phyloP scores from a whole-genome alignment of 2,329 filamentous ascomycete genomes.

The Fusarium floridanum region DNA sequence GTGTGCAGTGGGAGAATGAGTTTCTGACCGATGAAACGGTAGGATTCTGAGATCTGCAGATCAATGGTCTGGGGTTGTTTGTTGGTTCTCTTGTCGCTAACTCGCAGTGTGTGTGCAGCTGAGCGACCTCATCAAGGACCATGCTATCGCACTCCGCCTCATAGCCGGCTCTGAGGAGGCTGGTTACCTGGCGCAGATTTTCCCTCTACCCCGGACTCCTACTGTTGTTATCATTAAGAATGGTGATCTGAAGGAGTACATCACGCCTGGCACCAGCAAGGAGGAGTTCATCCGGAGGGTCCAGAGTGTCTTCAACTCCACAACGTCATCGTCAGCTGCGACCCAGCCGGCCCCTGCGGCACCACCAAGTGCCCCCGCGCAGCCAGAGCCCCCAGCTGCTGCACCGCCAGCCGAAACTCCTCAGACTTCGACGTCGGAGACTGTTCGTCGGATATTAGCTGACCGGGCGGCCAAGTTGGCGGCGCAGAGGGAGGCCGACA shows the following conservation, averaged over 20 bases:
- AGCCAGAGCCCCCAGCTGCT: slow-evolving; percentile 38
- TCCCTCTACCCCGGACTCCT: slow-evolving; percentile 82
- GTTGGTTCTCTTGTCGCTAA: slow-evolving; percentile 20
- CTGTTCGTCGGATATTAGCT: slow-evolving; percentile 57
- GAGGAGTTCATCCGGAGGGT: slow-evolving; percentile 72
- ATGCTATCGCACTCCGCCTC: slow-evolving; percentile 78
- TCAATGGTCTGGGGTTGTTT: neutral
- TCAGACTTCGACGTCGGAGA: slow-evolving; percentile 49
- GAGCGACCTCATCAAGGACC: slow-evolving; percentile 66
- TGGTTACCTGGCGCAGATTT: slow-evolving; percentile 84
- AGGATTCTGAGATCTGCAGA: slow-evolving; percentile 33
- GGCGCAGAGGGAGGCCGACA: slow-evolving; percentile 58
- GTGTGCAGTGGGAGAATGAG: slow-evolving; percentile 78
- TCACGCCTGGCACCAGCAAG: slow-evolving; percentile 73
- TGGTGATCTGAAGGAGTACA: slow-evolving; percentile 82
- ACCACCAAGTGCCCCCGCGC: slow-evolving; percentile 23
- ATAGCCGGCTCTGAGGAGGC: slow-evolving; percentile 82
- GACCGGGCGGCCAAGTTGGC: slow-evolving; percentile 64
- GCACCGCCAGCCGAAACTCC: slow-evolving; percentile 30
- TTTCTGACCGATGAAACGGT: slow-evolving; percentile 72
- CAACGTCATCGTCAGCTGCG: slow-evolving; percentile 28
- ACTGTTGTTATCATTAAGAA: slow-evolving; percentile 85
- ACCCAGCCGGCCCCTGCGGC: slow-evolving; percentile 32
- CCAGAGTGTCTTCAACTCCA: slow-evolving; percentile 50
- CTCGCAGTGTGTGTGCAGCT: slow-evolving; percentile 58